Conservation (phyloP, 1,284 basidiomycete genomes). For the Microbotryum violaceum region DNA sequence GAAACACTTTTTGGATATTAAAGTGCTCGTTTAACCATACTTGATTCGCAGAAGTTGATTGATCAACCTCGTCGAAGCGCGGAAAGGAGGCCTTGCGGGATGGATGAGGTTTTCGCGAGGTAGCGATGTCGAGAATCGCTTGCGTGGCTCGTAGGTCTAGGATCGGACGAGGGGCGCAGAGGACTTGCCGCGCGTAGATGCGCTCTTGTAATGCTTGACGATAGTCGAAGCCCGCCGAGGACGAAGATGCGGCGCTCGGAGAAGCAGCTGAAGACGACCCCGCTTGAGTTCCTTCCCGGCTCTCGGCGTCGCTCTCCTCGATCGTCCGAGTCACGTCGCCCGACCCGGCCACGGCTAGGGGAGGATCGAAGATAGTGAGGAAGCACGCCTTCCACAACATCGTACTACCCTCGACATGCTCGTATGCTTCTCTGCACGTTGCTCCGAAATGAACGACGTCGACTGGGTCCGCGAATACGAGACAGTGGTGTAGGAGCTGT, state of each 20-base stretch:
- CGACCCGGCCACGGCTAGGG: not conserved
- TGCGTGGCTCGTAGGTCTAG: no score
- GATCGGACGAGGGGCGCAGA: not conserved
- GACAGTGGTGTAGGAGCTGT: constrained; percentile 13
- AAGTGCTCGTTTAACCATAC: not conserved
- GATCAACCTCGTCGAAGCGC: not conserved
- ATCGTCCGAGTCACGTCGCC: not conserved
- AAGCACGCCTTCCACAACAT: constrained; percentile 12
- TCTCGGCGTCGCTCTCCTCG: not conserved
- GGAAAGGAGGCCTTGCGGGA: not conserved
- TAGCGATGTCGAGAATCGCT: no score
- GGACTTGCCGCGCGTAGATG: not conserved
- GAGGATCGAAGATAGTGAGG: not conserved
- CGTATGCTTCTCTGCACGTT: not conserved
- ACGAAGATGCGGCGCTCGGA: not conserved
- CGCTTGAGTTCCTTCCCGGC: not conserved
- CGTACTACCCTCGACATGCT: not conserved
- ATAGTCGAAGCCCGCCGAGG: not conserved
- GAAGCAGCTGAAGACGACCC: not conserved
- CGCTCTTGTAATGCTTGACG: not conserved
- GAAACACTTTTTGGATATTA: not conserved
- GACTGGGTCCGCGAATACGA: not conserved
- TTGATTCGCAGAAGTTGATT: not conserved
- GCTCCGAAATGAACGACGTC: constrained; percentile 7
- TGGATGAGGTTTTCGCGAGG: not conserved